These are phyloP conservation scores for Xylaria castorea DNA, from an alignment of 495 filamentous ascomycete genomes.

Conservation along the genomic window DNA sequence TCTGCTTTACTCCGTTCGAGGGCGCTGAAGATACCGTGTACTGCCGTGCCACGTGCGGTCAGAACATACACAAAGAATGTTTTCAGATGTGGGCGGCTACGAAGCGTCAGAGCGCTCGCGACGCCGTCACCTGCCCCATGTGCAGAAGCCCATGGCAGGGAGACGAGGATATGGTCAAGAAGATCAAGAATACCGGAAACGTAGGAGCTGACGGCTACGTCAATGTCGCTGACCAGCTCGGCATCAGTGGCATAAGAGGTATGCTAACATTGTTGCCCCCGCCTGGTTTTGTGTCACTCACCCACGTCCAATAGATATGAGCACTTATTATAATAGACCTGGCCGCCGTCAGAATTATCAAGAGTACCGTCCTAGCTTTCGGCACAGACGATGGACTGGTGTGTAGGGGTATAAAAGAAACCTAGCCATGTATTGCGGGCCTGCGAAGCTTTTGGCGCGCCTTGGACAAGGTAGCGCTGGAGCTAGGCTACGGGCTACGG, in stretches of 20 bases:
- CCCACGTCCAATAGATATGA: not conserved
- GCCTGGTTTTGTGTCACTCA: not conserved
- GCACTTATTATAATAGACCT: conserved; percentile 18
- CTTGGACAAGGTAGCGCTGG: too few species aligned
- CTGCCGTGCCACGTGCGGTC: conserved; percentile 76
- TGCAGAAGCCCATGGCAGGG: conserved; percentile 67
- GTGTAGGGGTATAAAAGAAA: too few species aligned
- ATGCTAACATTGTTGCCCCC: not conserved
- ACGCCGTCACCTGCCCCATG: conserved; percentile 67
- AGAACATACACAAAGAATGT: conserved; percentile 77
- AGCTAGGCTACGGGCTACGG: too few species aligned
- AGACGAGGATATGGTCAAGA: conserved; percentile 56
- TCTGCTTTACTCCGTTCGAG: conserved; percentile 77
- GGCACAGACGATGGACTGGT: not conserved
- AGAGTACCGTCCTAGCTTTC: not conserved
- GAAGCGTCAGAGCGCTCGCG: conserved; percentile 45
- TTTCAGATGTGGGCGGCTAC: conserved; percentile 74
- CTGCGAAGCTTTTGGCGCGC: too few species aligned
- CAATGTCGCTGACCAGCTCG: conserved; percentile 69
- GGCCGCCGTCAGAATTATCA: not conserved
- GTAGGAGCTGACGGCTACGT: conserved; percentile 66
- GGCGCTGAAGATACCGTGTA: conserved; percentile 66
- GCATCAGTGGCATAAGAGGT: conserved; percentile 64
- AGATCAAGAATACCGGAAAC: conserved; percentile 48
- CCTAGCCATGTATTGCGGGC: too few species aligned